phyloP scores from a whole-genome alignment of 1,284 basidiomycete species.

The Cryptococcus jaspeensis region DNA sequence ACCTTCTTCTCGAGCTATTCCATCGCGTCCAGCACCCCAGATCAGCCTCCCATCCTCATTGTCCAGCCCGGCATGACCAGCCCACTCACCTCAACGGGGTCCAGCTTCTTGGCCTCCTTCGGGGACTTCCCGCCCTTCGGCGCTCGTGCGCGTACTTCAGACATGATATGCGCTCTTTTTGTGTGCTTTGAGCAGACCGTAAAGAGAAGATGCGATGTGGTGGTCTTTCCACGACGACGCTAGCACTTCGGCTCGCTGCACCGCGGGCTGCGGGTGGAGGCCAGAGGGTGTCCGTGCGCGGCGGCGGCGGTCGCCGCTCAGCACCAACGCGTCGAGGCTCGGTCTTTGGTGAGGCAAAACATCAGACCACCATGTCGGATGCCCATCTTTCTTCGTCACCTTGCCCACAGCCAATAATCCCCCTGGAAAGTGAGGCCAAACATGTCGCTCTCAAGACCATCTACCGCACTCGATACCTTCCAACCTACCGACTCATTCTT shows the following conservation, averaged over 20 bases:
- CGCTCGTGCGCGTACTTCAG: constrained; percentile 1
- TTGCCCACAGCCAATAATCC: neutral
- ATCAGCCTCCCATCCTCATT: neutral
- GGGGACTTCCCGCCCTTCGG: neutral
- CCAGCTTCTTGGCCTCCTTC: neutral
- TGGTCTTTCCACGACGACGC: too few species aligned
- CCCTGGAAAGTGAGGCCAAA: neutral
- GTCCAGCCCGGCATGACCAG: neutral
- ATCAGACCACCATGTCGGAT: too few species aligned
- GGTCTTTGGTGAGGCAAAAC: too few species aligned
- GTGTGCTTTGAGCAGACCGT: too few species aligned
- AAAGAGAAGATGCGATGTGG: too few species aligned
- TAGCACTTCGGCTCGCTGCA: too few species aligned
- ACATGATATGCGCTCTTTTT: neutral
- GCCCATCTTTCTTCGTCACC: too few species aligned
- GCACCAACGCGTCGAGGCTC: neutral
- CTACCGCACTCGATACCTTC: constrained; percentile 16
- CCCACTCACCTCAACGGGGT: constrained; percentile 8
- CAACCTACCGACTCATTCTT: constrained; percentile 37
- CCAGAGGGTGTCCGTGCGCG: too few species aligned
- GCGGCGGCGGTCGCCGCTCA: too few species aligned
- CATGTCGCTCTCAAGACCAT: constrained; percentile 26
- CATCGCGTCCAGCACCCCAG: neutral
- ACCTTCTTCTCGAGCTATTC: constrained; percentile 16
- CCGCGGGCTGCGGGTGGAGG: too few species aligned